phyloP scores from a whole-genome alignment of 225 moss, liverwort and hornwort genomes.

The Marchantia paleacea region DNA sequence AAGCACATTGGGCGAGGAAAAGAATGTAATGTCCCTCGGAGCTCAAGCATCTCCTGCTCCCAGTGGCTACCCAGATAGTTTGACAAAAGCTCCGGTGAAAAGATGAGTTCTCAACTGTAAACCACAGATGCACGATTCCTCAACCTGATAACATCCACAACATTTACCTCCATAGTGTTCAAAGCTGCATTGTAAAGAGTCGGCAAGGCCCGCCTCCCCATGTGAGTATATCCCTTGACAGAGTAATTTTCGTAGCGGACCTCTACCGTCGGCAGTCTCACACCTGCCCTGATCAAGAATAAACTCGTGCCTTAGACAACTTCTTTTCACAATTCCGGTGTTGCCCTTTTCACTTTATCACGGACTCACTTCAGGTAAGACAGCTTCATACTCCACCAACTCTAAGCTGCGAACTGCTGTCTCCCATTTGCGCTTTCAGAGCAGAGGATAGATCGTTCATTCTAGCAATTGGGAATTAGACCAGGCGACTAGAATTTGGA shows the following conservation, averaged over 20 bases:
- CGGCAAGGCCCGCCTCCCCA: conserved; percentile 30
- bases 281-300: conserved; percentile 32
- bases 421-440: neutral
- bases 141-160: neutral
- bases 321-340: neutral
- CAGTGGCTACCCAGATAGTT: neutral
- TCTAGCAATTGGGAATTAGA: too few relatives aligned
- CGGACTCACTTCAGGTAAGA: neutral
- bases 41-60: neutral
- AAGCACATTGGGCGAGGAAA: neutral
- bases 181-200: conserved; percentile 17
- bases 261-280: conserved; percentile 36
- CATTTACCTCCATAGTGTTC: conserved; percentile 19
- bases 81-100: neutral
- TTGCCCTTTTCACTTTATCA: too few relatives aligned
- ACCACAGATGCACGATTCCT: too few relatives aligned
- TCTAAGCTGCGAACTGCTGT: neutral
- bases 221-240: conserved; percentile 12
- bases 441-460: neutral
- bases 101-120: too few relatives aligned
- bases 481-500: too few relatives aligned
- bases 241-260: conserved; percentile 38
- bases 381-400: neutral
- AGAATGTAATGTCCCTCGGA: neutral
- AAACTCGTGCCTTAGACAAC: neutral